Evolutionary conservation across 2,329 filamentous ascomycete species (phyloP), one percentile per base, ranked within the genome.

Genomic region (Aureobasidium uvarum): DNA sequence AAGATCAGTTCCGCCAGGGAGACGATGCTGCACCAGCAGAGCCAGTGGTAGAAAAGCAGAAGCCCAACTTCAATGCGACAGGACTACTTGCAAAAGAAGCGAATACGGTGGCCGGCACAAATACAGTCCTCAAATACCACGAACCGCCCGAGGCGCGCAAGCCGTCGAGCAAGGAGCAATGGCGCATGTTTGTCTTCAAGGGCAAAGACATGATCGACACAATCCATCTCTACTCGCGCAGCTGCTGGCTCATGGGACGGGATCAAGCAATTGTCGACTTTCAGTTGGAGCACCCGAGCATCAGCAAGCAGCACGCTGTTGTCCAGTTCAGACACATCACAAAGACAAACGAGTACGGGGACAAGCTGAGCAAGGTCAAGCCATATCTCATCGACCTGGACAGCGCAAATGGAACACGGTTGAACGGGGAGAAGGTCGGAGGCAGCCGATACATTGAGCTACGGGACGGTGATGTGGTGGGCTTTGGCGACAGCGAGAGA

Each of bases 101-200:
- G 60, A 98, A 99, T 75, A 86, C 86, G 8, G 87, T 96, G 68
- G 85, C 85, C 11, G 91, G 91, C 66, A 89, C 87, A 3, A 84
- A 84, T 25, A 87, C 96, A 64, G 86, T 91, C 3, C 85, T 99
- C 54, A 98, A 98, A 80, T 99, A 99, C 77, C 91, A 97, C 79
- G 95, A 99, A 77, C 95, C 95, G 1, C 81, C 91, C 13, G 95
- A 99, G 80, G 91, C 94, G 58, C 89, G 95, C 66, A 96, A 96
- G 71, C 91, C 95, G 0, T 84, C 93, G 0, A 74, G 89, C 0
- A 88, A 86, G 64, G 87, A 95, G 70, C 80, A 86, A 66, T 99
- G 94, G 94, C 90, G 91, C 67, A 81, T 99, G 55, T 98, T 96
- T 75, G 85, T 97, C 25, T 99, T 99, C 84, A 96, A 96, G 74